phyloP scores from a whole-genome alignment of 805 yeast species.

The Teunomyces tritomae region DNA sequence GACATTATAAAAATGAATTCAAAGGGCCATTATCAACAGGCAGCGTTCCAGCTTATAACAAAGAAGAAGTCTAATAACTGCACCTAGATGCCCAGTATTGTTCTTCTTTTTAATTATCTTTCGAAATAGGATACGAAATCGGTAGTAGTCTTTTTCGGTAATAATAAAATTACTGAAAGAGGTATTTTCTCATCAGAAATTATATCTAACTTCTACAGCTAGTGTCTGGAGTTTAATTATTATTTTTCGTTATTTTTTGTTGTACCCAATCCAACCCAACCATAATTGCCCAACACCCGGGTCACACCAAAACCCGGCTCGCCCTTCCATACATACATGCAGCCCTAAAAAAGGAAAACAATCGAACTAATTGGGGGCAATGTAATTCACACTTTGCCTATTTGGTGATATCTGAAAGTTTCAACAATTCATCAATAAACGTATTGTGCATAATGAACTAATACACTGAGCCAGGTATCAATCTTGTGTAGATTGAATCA shows the following conservation, averaged over 20 bases:
- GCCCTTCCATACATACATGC: not conserved
- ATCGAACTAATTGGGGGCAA: not conserved
- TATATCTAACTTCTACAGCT: not conserved
- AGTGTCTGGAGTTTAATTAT: not conserved
- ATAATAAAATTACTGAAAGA: not conserved
- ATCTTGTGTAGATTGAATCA: not conserved
- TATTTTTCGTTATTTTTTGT: not conserved
- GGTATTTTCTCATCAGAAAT: not conserved
- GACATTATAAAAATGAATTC: not conserved
- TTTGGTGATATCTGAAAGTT: not conserved
- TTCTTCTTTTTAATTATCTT: not conserved
- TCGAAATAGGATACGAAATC: not conserved
- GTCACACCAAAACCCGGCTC: not conserved
- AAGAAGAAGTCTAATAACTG: not conserved
- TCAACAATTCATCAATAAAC: not conserved
- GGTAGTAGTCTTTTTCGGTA: not conserved
- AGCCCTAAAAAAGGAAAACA: not conserved
- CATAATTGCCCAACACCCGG: conserved; percentile 2
- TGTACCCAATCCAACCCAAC: conserved; percentile 3
- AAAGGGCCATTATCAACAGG: not conserved
- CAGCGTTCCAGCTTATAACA: not conserved
- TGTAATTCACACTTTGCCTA: not conserved
- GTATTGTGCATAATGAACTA: not conserved
- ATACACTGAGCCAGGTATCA: not conserved
- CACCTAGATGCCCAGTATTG: not conserved